Base-by-base conservation (phyloP, 495 filamentous ascomycete species). In the Daldinia loculata region DNA sequence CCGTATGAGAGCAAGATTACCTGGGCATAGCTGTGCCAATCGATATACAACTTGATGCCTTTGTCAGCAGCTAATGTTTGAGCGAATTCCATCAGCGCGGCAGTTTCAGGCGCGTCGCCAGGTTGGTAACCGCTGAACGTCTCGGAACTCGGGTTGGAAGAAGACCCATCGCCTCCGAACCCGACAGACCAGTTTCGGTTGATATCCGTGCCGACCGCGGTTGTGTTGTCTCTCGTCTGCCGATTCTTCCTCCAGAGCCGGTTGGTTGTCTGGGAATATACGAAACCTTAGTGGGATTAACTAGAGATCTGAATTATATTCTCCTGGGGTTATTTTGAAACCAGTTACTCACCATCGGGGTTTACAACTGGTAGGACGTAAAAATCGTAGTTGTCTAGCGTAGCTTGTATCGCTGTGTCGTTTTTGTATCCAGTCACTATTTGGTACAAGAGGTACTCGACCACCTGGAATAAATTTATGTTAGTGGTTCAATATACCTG, bases 201-300 rank as follows among this genome's bases (percentile, higher is more conserved):
- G 75, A 89, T 85, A 72, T 90, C 88, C 14, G 78, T 81, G 22
- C 88, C 88, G 27, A 89, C 51, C 72, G 85, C 89, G 15, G 80
- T 75, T 45, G 73, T 76, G 56, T 79, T 80, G 1, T 77, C 66
- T 39, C 75, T 78, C 4, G 76, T 74, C 48, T 88, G 85, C 0
- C 88, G 81, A 80, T 90, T 90, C 77, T 90, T 90, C 71, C 88
- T 84, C 88, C 88, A 90, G 30, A 90, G 78, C 7, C 88, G 84
- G 66, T 87, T 76, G 22, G 59, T 85, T 17, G 84, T 84, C 66
- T 90, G 88, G 0, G 85, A 86, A 80, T 87, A 90, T 26, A 88
- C 81, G 74, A 90, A 90, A 61, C 85, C 83, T 85, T 1, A 6
- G n/a, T 9, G 51, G 41, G 56, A 5, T 52, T 19, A 9, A 61